These are phyloP conservation scores for Raffaelea ambrosiae DNA, from an alignment of 2,329 filamentous ascomycete genomes.

Conservation along the genomic window DNA sequence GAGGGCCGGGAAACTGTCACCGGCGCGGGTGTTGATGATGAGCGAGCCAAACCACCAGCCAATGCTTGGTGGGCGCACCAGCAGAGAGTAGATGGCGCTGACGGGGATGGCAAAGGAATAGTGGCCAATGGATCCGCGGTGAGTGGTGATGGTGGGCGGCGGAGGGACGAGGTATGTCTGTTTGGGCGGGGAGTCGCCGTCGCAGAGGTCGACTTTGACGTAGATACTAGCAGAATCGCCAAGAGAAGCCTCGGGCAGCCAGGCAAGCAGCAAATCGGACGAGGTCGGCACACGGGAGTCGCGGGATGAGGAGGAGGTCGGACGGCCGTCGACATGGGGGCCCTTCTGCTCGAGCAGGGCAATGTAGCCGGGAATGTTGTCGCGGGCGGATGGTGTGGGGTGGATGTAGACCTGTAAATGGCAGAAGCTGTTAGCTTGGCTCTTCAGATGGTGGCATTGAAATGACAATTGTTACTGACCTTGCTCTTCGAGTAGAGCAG, in stretches of 20 bases:
- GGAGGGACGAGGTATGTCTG: conserved; percentile 88
- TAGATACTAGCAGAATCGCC: conserved; percentile 83
- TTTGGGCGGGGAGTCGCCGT: conserved; percentile 69
- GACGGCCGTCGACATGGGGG: conserved; percentile 24
- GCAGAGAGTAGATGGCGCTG: conserved; percentile 79
- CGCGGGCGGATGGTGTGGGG: conserved; percentile 83
- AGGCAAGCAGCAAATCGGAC: conserved; percentile 77
- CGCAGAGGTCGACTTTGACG: conserved; percentile 87
- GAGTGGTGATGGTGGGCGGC: conserved; percentile 74
- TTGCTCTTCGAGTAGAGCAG: conserved; percentile 96
- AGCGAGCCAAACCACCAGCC: conserved; percentile 99
- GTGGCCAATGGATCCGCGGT: conserved; percentile 61
- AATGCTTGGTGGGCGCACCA: conserved; percentile 82
- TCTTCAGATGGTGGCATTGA: too few species aligned
- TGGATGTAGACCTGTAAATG: conserved; percentile 87
- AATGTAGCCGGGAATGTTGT: conserved; percentile 92
- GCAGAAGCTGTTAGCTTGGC: conserved; percentile 12
- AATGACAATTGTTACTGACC: too few species aligned
- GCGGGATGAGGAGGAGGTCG: conserved; percentile 35
- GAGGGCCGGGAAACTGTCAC: conserved; percentile 87
- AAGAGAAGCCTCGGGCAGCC: conserved; percentile 83
- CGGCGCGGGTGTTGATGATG: conserved; percentile 82
- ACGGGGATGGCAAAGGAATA: conserved; percentile 91
- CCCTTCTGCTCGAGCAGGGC: conserved; percentile 86
- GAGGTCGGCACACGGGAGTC: conserved; percentile 36